Conservation (phyloP, 805 yeast species). For the Metschnikowia henanensis region DNA sequence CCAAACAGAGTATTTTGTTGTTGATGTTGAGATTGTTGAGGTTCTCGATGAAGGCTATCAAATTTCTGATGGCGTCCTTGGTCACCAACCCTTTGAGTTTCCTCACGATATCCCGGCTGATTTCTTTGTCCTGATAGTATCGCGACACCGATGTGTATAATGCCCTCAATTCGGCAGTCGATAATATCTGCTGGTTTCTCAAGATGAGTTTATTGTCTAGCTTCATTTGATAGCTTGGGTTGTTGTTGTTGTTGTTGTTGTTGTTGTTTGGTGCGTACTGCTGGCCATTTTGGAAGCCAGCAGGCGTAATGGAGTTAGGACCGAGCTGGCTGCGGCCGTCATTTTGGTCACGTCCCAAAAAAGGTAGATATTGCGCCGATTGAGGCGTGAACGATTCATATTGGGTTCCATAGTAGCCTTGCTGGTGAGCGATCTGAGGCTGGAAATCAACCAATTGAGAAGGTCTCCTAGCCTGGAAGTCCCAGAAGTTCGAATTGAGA, state of each 20-base stretch:
- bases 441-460: constrained; percentile 39
- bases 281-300: neutral
- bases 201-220: constrained; percentile 65
- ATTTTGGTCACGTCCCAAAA: neutral
- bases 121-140: constrained; percentile 48
- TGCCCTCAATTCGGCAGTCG: constrained; percentile 55
- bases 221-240: constrained; percentile 23
- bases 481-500: constrained; percentile 34
- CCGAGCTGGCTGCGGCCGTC: neutral
- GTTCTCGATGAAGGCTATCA: constrained; percentile 39
- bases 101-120: constrained; percentile 27
- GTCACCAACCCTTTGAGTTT: constrained; percentile 28
- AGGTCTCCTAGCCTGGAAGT: constrained; percentile 44
- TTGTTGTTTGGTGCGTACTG: neutral
- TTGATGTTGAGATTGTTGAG: constrained; percentile 41
- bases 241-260: too few relatives aligned
- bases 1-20: constrained; percentile 46
- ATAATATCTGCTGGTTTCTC: constrained; percentile 54
- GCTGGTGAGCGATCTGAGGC: constrained; percentile 3
- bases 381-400: constrained; percentile 5
- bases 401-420: constrained; percentile 8
- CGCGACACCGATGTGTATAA: constrained; percentile 48
- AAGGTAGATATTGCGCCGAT: constrained; percentile 3
- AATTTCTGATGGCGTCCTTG: constrained; percentile 28
- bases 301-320: neutral